phyloP scores from a whole-genome alignment of 192 early-diverging fungal species.

The Coemansia sp. region DNA sequence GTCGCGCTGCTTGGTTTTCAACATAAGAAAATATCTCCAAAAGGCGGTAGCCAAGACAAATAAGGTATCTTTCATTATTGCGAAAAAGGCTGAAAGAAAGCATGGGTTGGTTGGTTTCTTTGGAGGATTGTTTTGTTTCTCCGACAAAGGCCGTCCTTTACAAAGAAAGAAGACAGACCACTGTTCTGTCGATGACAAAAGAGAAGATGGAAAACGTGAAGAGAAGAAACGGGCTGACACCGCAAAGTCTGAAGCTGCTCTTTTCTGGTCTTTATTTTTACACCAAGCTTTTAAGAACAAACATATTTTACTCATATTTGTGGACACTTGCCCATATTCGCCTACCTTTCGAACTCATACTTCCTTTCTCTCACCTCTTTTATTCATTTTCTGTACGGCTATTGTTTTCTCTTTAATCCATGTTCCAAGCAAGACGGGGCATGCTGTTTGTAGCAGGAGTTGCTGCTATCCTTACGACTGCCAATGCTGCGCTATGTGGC shows the following conservation, averaged over 20 bases:
- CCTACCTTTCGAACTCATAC: not conserved
- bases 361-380: not conserved
- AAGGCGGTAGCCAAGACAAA: no score
- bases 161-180: not conserved
- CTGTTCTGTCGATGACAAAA: not conserved
- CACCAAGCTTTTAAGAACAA: no score
- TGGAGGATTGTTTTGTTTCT: not conserved
- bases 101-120: not conserved
- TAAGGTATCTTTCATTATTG: no score
- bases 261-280: not conserved
- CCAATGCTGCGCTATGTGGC: conserved; percentile 11
- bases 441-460: not conserved
- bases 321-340: not conserved
- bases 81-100: no score
- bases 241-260: not conserved
- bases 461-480: not conserved
- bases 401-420: not conserved
- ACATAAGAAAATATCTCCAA: no score
- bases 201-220: not conserved
- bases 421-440: not conserved
- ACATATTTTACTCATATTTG: no score
- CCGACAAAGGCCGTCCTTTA: not conserved
- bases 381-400: not conserved
- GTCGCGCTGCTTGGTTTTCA: no score
- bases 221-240: not conserved